Percentiles rank a stretch among this genome's conserved stretches.
Evolutionary conservation across 768 basidiomycete species (phyloP).

Genomic region (Melanogaster broomeanus): DNA sequence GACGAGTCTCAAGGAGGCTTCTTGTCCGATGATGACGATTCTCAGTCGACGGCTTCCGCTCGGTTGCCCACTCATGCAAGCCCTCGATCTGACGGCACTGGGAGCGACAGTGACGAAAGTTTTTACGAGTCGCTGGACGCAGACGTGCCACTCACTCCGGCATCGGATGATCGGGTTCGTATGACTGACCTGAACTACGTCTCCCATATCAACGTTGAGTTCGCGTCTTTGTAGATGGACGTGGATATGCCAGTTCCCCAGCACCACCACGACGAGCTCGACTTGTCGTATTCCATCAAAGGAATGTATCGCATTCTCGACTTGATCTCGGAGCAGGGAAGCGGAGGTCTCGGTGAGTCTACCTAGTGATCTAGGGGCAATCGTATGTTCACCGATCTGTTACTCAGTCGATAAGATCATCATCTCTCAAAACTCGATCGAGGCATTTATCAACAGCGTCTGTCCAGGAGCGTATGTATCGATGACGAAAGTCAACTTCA

Average conservation of each 20-base stretch:
- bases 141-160: too few relatives aligned
- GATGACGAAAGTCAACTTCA: constrained; percentile 59
- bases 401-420: constrained; percentile 60
- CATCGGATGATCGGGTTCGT: constrained; percentile 10
- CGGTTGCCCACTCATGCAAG: not conserved
- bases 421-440: constrained; percentile 53
- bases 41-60: not conserved
- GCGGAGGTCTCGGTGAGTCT: constrained; percentile 49
- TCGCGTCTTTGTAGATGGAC: constrained; percentile 19
- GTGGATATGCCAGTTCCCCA: constrained; percentile 3
- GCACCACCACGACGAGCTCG: constrained; percentile 15
- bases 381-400: not conserved
- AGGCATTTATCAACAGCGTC: constrained; percentile 47
- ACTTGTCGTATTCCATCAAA: constrained; percentile 34
- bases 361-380: not conserved
- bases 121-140: too few relatives aligned
- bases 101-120: too few relatives aligned
- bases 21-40: not conserved
- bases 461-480: constrained; percentile 54
- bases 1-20: not conserved
- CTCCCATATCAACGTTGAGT: not conserved
- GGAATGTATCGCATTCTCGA: constrained; percentile 58
- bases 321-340: constrained; percentile 51
- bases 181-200: not conserved
- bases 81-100: too few relatives aligned